These are phyloP conservation scores for Selaginella moellendorffii DNA, from an alignment of 75 land plant genomes.

Conservation along the genomic window DNA sequence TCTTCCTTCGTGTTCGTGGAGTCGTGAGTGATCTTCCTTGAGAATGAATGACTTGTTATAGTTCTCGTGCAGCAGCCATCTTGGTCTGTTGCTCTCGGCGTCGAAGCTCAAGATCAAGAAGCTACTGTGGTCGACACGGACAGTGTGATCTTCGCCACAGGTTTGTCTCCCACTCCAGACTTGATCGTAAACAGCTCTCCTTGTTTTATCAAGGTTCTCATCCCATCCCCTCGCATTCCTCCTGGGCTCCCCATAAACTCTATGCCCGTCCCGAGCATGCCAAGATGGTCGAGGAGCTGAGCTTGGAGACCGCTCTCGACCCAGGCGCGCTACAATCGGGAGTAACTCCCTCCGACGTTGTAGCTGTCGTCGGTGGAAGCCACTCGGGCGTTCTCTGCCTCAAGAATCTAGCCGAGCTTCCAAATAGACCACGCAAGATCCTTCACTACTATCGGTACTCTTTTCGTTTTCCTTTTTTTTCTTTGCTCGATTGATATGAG, in stretches of 20 bases:
- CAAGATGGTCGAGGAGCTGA: conserved; percentile 7
- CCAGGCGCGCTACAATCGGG: conserved; percentile 4
- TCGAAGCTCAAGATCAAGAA: background rate
- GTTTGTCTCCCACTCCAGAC: background rate
- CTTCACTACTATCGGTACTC: background rate
- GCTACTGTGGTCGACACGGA: background rate
- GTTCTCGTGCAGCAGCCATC: background rate
- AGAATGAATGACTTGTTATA: background rate
- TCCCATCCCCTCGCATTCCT: background rate
- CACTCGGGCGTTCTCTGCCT: conserved; percentile 16
- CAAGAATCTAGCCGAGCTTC: conserved; percentile 12
- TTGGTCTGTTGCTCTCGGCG: background rate
- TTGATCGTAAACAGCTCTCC: too few relatives aligned
- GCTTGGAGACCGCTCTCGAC: conserved; percentile 10
- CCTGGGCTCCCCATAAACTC: conserved; percentile 7
- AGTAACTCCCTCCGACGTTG: conserved; percentile 12
- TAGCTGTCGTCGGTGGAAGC: conserved; percentile 20
- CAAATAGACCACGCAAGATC: conserved; percentile 4
- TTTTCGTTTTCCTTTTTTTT: background rate
- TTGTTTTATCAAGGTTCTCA: conserved; percentile 5
- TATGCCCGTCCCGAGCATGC: background rate
- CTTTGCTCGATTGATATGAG: background rate
- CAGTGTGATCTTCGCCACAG: background rate
- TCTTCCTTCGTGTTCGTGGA: too few relatives aligned
- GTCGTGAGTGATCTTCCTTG: background rate